A percentile compares a stretch with the other conserved stretches of the same genome.
Conservation (phyloP, 257 asterid species). For the Rauvolfia tetraphylla region DNA sequence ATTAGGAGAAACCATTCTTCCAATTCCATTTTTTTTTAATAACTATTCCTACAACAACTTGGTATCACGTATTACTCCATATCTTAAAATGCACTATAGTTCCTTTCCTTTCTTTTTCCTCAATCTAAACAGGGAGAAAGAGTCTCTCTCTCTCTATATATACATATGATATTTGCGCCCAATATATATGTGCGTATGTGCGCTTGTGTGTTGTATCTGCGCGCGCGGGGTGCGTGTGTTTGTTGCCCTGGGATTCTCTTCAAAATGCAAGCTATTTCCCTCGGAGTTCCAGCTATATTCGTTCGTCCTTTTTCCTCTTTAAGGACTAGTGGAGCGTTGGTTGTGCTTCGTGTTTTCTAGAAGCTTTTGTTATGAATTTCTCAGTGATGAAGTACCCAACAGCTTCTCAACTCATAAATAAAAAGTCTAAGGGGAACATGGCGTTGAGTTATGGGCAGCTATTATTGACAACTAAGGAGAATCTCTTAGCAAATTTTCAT, state of each 20-base stretch:
- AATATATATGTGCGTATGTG: no score
- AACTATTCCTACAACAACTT: no score
- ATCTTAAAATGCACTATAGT: no score
- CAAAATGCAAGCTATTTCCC: neutral
- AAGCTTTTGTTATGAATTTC: neutral
- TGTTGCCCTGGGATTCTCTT: neutral
- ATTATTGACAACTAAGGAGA: neutral
- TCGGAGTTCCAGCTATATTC: constrained; percentile 7
- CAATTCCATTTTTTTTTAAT: no score
- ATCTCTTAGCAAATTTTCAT: neutral
- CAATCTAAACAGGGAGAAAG: no score
- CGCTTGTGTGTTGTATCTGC: no score
- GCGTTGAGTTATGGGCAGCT: neutral
- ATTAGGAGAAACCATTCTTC: no score
- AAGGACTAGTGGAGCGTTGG: neutral
- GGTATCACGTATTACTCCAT: no score
- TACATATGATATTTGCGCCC: no score
- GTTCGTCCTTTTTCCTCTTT: neutral
- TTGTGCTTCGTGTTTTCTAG: neutral
- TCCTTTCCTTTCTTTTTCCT: no score
- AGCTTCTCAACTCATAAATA: neutral
- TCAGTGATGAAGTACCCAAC: neutral
- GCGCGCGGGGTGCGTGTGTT: no score
- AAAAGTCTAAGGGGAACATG: neutral
- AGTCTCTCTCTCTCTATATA: no score